Base-by-base conservation (phyloP, 2,329 filamentous ascomycete genomes). In the Chalara sp. region DNA sequence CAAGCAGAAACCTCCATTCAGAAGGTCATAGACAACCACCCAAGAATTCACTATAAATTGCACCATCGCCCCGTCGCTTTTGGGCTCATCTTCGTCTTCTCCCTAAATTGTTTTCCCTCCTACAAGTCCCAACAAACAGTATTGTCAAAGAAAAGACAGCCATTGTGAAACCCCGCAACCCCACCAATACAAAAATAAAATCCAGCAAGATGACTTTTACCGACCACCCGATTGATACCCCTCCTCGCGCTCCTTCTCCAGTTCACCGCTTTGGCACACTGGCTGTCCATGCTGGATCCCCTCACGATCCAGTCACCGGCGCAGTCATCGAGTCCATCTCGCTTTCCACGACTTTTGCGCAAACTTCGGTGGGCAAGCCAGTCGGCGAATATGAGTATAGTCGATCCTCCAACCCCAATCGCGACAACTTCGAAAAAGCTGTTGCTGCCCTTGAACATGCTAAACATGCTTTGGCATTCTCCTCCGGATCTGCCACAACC, bases 271-370 rank as follows among this genome's bases (percentile, higher is more conserved):
- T 99, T 71, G 93, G 89, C 55, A 99, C 93, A 45, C 80, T 95
- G 55, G 93, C 93, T 51, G 93, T 99, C 21, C 93, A 99, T 71
- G 91, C 92, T 56, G 93, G 93, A 55, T 81, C 89, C 42, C 89
- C 89, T 62, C 88, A 95, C 68, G 93, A 99, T 72, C 87, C 92
- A 45, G 75, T 81, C 40, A 99, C 92, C 29, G 93, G 93, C 57
- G 93, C 93, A 60, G 93, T 99, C 63, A 99, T 99, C 68, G 89
- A 93, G 71, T 74, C 93, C 61, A 96, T 99, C 68, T 96, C 92
- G 7, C 82, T 99, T 29, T 96, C 91, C 29, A 97, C 93, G 12
- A 99, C 93, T 5, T 99, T 92, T 66, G 89, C 88, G n/a, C 93
- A 99, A 74, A 84, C 83, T 11, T 80, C 83, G 10, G 90, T 96